Evolutionary conservation across 495 filamentous ascomycete species (phyloP).

Genomic region (Aspergillus nidulans): DNA sequence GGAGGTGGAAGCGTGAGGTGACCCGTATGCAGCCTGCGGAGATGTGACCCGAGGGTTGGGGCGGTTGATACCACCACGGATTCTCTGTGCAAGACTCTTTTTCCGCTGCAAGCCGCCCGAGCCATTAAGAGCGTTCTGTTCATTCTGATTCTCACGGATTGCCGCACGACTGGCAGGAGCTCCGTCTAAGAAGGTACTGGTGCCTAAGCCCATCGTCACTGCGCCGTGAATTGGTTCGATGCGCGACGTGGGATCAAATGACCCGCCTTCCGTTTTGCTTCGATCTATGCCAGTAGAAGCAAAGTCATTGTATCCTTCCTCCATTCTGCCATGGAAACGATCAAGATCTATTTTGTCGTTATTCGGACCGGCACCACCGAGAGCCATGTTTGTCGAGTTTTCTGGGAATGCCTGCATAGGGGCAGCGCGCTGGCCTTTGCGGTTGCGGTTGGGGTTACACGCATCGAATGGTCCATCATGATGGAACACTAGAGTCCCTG

Average conservation of each 20-base stretch:
- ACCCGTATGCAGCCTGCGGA: slow-evolving; percentile 46
- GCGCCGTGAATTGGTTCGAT: slow-evolving; percentile 76
- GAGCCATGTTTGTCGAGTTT: slow-evolving; percentile 82
- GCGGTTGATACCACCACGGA: slow-evolving; percentile 62
- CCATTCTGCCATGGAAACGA: slow-evolving; percentile 72
- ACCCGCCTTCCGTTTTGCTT: slow-evolving; percentile 39
- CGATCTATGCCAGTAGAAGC: slow-evolving; percentile 37
- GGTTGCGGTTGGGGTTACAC: slow-evolving; percentile 92
- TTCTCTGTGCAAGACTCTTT: slow-evolving; percentile 86
- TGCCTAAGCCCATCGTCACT: slow-evolving; percentile 80
- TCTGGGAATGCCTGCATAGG: slow-evolving; percentile 97
- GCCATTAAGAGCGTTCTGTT: slow-evolving; percentile 16
- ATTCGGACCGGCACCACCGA: slow-evolving; percentile 83
- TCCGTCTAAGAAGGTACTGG: slow-evolving; percentile 93
- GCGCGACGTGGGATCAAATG: slow-evolving; percentile 55
- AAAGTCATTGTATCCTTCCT: slow-evolving; percentile 86
- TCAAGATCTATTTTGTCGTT: slow-evolving; percentile 79
- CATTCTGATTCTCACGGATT: slow-evolving; percentile 42
- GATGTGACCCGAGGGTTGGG: slow-evolving; percentile 48
- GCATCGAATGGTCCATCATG: slow-evolving; percentile 99
- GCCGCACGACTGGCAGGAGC: slow-evolving; percentile 81
- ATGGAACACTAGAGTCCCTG: slow-evolving; percentile 70
- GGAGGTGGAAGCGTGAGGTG: slow-evolving; percentile 27
- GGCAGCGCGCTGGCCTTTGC: slow-evolving; percentile 73
- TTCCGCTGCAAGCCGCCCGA: slow-evolving; percentile 73